phyloP scores from a whole-genome alignment of 2,329 filamentous ascomycete species.

The Colletotrichum zoysiae region DNA sequence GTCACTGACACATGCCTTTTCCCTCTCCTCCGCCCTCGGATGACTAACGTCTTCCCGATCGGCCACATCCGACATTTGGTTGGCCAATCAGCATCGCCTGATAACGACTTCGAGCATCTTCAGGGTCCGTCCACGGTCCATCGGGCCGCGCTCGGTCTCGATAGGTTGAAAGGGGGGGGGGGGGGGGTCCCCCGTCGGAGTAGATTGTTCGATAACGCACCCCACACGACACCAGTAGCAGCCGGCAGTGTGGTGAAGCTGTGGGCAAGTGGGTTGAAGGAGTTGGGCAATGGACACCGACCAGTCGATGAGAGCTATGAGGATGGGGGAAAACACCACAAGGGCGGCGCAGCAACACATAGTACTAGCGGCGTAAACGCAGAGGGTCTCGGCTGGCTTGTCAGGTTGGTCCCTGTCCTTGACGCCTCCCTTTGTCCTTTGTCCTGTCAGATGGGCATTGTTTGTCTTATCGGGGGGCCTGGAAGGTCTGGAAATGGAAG shows the following conservation, averaged over 20 bases:
- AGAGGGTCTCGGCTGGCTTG: not conserved
- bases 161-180: not conserved
- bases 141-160: constrained; percentile 18
- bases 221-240: constrained; percentile 23
- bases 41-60: constrained; percentile 28
- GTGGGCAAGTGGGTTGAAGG: not conserved
- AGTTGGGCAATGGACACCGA: not conserved
- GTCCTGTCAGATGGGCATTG: constrained; percentile 19
- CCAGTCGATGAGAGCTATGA: not conserved
- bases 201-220: constrained; percentile 31
- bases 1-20: constrained; percentile 3
- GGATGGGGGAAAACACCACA: constrained; percentile 1
- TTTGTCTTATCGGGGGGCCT: constrained; percentile 32
- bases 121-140: constrained; percentile 27
- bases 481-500: constrained; percentile 12
- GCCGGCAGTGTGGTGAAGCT: not conserved
- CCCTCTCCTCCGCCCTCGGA: constrained; percentile 8
- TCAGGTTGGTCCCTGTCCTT: constrained; percentile 8
- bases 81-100: constrained; percentile 31
- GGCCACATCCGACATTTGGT: constrained; percentile 26
- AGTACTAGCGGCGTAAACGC: constrained; percentile 4
- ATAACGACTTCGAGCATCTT: constrained; percentile 39
- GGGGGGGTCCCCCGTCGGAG: not conserved
- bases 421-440: not conserved
- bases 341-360: not conserved